These are phyloP conservation scores for Corrigiola litoralis DNA, from an alignment of 179 eudicot species.

Conservation along the genomic window DNA sequence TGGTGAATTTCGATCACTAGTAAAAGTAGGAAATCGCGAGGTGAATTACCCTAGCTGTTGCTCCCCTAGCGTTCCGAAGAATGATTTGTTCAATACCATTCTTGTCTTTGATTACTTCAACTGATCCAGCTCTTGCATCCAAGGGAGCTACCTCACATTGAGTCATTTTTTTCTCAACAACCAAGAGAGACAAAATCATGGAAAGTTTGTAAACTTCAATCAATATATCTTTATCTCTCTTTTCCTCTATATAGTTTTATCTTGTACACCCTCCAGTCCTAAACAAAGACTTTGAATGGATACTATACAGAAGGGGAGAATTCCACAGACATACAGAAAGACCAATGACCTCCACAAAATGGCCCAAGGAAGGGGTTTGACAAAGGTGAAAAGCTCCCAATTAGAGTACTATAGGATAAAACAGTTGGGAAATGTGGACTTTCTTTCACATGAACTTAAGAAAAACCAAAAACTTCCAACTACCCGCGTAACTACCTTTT, in stretches of 20 bases:
- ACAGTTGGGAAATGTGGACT: not conserved
- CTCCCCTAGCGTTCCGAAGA: slow-evolving; percentile 59
- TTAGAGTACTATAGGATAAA: not conserved
- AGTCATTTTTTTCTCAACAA: slow-evolving; percentile 41
- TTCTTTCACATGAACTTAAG: not conserved
- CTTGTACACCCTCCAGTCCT: not conserved
- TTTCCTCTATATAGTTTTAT: not conserved
- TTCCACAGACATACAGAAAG: not conserved
- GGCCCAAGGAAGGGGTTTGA: slow-evolving; percentile 21
- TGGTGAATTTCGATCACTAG: not conserved
- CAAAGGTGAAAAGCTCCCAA: slow-evolving; percentile 16
- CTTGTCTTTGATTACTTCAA: slow-evolving; percentile 50
- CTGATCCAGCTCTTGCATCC: slow-evolving; percentile 28
- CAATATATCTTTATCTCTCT: not conserved
- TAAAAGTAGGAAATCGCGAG: not conserved
- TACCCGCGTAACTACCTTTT: slow-evolving; percentile 30
- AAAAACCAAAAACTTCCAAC: slow-evolving; percentile 18
- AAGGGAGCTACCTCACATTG: slow-evolving; percentile 32
- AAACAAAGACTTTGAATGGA: slow-evolving; percentile 2
- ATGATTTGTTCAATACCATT: slow-evolving; percentile 52
- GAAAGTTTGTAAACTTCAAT: not conserved
- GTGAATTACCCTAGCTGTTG: slow-evolving; percentile 49
- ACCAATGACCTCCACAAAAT: slow-evolving; percentile 1
- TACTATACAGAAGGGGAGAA: not conserved
- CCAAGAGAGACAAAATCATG: slow-evolving; percentile 16